These are phyloP conservation scores for Colletotrichum brevisporum DNA, from an alignment of 2,329 filamentous ascomycete species.

Conservation along the genomic window DNA sequence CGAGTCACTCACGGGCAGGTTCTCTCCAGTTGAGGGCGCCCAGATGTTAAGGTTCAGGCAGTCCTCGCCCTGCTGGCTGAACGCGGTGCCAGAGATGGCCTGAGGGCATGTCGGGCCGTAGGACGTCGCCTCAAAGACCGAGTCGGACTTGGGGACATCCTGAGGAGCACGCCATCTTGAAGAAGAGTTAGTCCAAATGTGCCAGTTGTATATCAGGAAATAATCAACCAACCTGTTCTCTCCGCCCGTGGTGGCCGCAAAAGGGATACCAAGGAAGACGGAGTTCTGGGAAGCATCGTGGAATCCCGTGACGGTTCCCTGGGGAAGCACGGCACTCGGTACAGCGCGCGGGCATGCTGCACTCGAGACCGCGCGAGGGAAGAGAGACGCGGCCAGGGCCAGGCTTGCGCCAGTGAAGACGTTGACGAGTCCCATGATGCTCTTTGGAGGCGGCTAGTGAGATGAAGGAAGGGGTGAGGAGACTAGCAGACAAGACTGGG, in stretches of 20 bases:
- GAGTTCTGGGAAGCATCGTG: conserved; percentile 50
- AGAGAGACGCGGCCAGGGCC: conserved; percentile 22
- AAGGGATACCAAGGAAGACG: conserved; percentile 57
- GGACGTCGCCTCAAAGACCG: conserved; percentile 43
- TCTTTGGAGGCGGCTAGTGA: conserved; percentile 3
- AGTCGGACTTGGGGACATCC: conserved; percentile 41
- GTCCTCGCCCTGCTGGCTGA: conserved; percentile 51
- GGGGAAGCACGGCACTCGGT: conserved; percentile 42
- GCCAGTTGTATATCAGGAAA: background rate
- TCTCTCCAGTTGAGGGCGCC: conserved; percentile 46
- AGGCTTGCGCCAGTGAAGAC: conserved; percentile 15
- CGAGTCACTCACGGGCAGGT: conserved; percentile 46
- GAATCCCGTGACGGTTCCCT: conserved; percentile 53
- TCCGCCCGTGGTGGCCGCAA: conserved; percentile 56
- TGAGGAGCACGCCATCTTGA: conserved; percentile 47
- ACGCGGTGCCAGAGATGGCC: conserved; percentile 41
- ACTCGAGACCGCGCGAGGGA: conserved; percentile 9
- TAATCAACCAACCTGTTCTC: conserved; percentile 50
- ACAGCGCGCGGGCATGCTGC: conserved; percentile 7
- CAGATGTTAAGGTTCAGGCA: conserved; percentile 60
- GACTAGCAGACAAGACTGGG: conserved; percentile 20
- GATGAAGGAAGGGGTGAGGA: conserved; percentile 25
- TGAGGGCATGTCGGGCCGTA: conserved; percentile 49
- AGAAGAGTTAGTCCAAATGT: background rate
- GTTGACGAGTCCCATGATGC: conserved; percentile 32